phyloP scores from a whole-genome alignment of 2,329 filamentous ascomycete species.

The Orbilia quercus region DNA sequence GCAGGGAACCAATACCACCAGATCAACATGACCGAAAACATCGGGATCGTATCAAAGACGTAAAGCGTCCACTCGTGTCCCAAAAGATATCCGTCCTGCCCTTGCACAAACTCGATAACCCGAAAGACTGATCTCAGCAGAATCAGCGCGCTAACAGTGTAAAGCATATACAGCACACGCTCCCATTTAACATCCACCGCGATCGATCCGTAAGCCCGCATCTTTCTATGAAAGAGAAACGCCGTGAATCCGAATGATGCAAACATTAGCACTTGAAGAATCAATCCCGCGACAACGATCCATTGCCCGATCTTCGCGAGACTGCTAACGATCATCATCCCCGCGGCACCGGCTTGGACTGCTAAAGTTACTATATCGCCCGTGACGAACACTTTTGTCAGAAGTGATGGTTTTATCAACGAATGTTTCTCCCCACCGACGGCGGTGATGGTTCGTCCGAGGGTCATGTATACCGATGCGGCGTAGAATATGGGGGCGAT shows the following conservation, averaged over 20 bases:
- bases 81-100: slow-evolving; percentile 65
- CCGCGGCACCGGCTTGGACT: slow-evolving; percentile 65
- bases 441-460: slow-evolving; percentile 61
- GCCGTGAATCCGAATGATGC: slow-evolving; percentile 68
- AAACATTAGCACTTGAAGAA: slow-evolving; percentile 71
- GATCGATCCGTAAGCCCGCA: background rate
- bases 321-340: slow-evolving; percentile 61
- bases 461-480: slow-evolving; percentile 68
- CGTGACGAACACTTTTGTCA: slow-evolving; percentile 69
- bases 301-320: slow-evolving; percentile 64
- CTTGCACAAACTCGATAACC: slow-evolving; percentile 66
- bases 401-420: slow-evolving; percentile 64
- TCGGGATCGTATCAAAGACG: slow-evolving; percentile 65
- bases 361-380: slow-evolving; percentile 69
- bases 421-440: slow-evolving; percentile 63
- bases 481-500: slow-evolving; percentile 66
- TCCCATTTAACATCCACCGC: background rate
- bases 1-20: slow-evolving; percentile 5
- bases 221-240: slow-evolving; percentile 65
- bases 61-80: slow-evolving; percentile 65
- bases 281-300: slow-evolving; percentile 69
- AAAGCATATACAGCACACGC: slow-evolving; percentile 63
- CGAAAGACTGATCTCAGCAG: slow-evolving; percentile 67
- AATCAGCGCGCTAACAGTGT: slow-evolving; percentile 65
- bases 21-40: slow-evolving; percentile 64